A percentile compares a stretch with the other conserved stretches of the same genome.
These are phyloP conservation scores for Circinella umbellata DNA, from an alignment of 371 early-diverging fungal genomes.

Conservation along the genomic window DNA sequence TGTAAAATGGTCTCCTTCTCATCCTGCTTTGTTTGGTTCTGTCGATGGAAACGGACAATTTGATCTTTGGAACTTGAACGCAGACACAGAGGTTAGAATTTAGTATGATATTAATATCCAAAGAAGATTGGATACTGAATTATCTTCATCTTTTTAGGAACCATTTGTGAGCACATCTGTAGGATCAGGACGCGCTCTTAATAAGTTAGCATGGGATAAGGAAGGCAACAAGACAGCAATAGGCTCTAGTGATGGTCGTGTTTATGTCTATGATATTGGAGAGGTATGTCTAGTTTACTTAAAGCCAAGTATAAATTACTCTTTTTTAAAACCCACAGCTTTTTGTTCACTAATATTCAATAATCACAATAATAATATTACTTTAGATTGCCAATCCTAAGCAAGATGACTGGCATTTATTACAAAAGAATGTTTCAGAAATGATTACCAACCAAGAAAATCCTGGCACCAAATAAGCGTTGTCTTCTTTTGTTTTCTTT, in stretches of 20 bases:
- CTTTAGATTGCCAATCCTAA: conserved; percentile 60
- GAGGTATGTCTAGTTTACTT: conserved; percentile 57
- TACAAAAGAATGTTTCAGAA: conserved; percentile 71
- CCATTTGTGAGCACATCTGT: conserved; percentile 72
- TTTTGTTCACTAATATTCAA: too few relatives aligned
- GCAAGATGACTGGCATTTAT: conserved; percentile 71
- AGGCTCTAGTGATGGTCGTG: conserved; percentile 87
- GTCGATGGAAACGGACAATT: conserved; percentile 92
- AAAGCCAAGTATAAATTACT: too few relatives aligned
- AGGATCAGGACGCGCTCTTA: conserved; percentile 80
- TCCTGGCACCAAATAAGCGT: conserved; percentile 23
- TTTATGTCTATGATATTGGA: conserved; percentile 92
- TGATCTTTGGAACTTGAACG: conserved; percentile 91
- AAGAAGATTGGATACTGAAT: not conserved
- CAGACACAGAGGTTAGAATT: conserved; percentile 74
- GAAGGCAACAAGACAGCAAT: conserved; percentile 83
- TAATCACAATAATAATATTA: too few relatives aligned
- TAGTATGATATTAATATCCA: not conserved
- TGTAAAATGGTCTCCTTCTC: conserved; percentile 94
- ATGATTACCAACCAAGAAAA: conserved; percentile 65
- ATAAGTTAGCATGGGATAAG: conserved; percentile 92
- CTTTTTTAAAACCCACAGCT: too few relatives aligned
- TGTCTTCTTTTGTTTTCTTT: not conserved
- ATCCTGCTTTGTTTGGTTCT: conserved; percentile 92
- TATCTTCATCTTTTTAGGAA: conserved; percentile 38